phyloP scores from a whole-genome alignment of 2,329 filamentous ascomycete genomes.

The Cladobotryum protrusum region DNA sequence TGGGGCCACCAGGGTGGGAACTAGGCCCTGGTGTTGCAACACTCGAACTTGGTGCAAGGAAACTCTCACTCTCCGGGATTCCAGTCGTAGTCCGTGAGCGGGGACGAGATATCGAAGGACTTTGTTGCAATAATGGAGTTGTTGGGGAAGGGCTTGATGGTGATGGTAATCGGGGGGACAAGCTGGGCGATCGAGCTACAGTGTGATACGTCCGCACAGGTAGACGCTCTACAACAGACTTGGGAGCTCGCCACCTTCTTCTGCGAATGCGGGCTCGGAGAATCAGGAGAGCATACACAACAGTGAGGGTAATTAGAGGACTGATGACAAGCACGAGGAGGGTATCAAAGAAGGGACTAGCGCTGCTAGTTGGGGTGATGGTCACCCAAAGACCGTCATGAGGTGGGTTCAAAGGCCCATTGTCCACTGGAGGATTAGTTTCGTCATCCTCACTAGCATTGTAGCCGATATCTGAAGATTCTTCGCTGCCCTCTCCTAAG shows the following conservation, averaged over 20 bases:
- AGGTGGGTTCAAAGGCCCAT: slow-evolving; percentile 19
- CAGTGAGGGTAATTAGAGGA: slow-evolving; percentile 82
- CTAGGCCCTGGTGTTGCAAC: slow-evolving; percentile 32
- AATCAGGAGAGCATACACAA: slow-evolving; percentile 85
- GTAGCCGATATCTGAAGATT: slow-evolving; percentile 5
- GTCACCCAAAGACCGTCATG: slow-evolving; percentile 91
- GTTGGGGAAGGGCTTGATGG: slow-evolving; percentile 63
- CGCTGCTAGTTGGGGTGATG: slow-evolving; percentile 81
- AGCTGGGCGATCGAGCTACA: slow-evolving; percentile 54
- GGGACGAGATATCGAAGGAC: slow-evolving; percentile 48
- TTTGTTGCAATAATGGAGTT: slow-evolving; percentile 69
- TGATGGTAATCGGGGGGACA: slow-evolving; percentile 54
- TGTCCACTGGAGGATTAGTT: slow-evolving; percentile 2
- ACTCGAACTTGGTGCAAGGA: slow-evolving; percentile 38
- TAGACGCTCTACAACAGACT: slow-evolving; percentile 89
- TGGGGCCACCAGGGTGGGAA: slow-evolving; percentile 24
- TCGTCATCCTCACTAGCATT: not conserved
- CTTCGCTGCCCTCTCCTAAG: slow-evolving; percentile 33
- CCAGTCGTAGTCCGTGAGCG: slow-evolving; percentile 60
- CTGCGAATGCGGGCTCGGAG: slow-evolving; percentile 83
- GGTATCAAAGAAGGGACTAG: slow-evolving; percentile 92
- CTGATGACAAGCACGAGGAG: slow-evolving; percentile 94
- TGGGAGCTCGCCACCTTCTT: slow-evolving; percentile 92
- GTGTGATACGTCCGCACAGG: slow-evolving; percentile 94
- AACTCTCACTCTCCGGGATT: slow-evolving; percentile 44